Percentiles rank a stretch among this genome's conserved stretches.
Evolutionary conservation across 164 flowering plant genomes (phyloP).

Genomic region (Brasenia schreberi): DNA sequence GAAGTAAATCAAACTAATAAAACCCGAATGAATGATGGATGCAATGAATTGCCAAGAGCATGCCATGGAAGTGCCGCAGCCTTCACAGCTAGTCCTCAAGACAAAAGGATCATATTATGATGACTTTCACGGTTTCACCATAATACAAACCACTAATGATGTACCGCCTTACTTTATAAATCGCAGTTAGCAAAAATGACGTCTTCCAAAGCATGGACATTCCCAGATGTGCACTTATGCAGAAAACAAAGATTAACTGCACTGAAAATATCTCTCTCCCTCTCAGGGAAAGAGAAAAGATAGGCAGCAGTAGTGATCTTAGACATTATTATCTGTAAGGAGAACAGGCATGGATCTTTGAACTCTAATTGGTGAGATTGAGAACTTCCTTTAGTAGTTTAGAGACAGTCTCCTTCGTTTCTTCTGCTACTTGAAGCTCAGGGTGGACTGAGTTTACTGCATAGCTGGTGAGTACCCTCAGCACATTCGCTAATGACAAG

Average conservation of each 20-base stretch:
- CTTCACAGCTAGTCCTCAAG: no score
- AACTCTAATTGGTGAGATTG: conserved; percentile 23
- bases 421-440: conserved; percentile 31
- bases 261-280: neutral
- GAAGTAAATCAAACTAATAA: no score
- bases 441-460: conserved; percentile 30
- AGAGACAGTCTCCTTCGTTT: conserved; percentile 30
- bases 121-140: no score
- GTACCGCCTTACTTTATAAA: no score
- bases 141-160: no score
- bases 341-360: neutral
- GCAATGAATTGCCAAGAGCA: no score
- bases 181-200: neutral
- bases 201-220: neutral
- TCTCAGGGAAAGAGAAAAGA: neutral
- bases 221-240: neutral
- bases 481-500: conserved; percentile 30
- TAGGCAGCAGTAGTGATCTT: neutral
- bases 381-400: conserved; percentile 37
- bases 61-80: no score
- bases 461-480: conserved; percentile 41
- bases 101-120: no score
- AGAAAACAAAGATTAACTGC: neutral
- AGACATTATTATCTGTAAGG: neutral
- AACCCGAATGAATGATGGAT: no score